Evolutionary conservation across 202 grass and related monocot species (phyloP).

Genomic region (Carex arenaria): DNA sequence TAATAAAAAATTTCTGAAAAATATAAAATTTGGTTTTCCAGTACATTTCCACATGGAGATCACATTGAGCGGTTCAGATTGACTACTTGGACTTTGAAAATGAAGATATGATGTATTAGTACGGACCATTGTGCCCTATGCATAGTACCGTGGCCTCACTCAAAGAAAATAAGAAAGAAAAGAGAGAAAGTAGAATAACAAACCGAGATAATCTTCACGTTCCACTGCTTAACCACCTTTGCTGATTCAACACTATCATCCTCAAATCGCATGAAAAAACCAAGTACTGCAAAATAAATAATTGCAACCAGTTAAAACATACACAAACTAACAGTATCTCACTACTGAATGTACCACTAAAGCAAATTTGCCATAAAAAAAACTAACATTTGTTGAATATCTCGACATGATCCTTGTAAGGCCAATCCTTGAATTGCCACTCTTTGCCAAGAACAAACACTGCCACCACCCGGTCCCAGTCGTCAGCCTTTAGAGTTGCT

Average conservation of each 20-base stretch:
- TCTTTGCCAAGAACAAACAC: slow-evolving; percentile 98
- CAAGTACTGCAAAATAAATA: slow-evolving; percentile 71
- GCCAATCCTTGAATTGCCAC: slow-evolving; percentile 99
- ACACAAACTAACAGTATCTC: not conserved
- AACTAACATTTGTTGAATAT: slow-evolving; percentile 87
- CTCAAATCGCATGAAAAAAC: slow-evolving; percentile 90
- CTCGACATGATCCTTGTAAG: slow-evolving; percentile 94
- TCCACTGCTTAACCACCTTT: slow-evolving; percentile 96
- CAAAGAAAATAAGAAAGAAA: not conserved
- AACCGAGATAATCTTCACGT: slow-evolving; percentile 93
- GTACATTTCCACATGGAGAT: no score
- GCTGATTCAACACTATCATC: slow-evolving; percentile 96
- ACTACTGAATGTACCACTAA: not conserved
- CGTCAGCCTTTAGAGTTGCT: slow-evolving; percentile 58
- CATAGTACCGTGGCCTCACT: no score
- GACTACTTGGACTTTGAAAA: no score
- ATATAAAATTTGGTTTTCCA: no score
- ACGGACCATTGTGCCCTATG: no score
- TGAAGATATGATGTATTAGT: no score
- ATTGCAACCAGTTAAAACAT: slow-evolving; percentile 5
- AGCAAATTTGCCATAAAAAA: not conserved
- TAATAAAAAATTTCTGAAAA: no score
- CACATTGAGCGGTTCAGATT: no score
- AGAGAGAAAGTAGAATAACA: slow-evolving; percentile 26
- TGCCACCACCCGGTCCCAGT: slow-evolving; percentile 77